These are phyloP conservation scores for Tricholoma sp. DNA, from an alignment of 768 basidiomycete species.

Conservation along the genomic window DNA sequence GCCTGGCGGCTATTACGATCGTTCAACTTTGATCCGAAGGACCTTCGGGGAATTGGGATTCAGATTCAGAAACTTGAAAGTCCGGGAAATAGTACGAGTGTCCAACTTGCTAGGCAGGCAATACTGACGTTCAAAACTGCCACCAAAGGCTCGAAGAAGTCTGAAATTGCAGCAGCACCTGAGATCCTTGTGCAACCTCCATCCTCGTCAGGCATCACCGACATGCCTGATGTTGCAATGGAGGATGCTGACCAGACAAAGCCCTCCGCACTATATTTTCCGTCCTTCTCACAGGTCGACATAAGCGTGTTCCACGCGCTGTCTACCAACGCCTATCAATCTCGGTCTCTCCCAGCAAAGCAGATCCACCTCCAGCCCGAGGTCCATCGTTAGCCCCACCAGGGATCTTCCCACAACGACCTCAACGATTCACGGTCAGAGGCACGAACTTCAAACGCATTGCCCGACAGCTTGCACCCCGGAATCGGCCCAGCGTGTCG, in stretches of 20 bases:
- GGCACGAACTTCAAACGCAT: conserved; percentile 50
- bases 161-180: conserved; percentile 5
- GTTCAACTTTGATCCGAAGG: conserved; percentile 75
- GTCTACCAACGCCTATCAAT: conserved; percentile 55
- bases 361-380: not conserved
- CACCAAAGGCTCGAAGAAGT: conserved; percentile 12
- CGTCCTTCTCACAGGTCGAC: conserved; percentile 76
- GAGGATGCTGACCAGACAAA: conserved; percentile 13
- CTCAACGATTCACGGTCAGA: conserved; percentile 25
- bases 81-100: conserved; percentile 21
- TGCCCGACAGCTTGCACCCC: conserved; percentile 59
- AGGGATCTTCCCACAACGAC: conserved; percentile 27
- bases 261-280: conserved; percentile 29
- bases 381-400: conserved; percentile 15
- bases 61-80: conserved; percentile 87
- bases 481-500: conserved; percentile 34
- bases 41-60: conserved; percentile 89
- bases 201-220: not conserved
- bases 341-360: conserved; percentile 39
- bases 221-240: conserved; percentile 4
- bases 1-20: conserved; percentile 72
- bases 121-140: conserved; percentile 49
- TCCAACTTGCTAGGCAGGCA: conserved; percentile 52
- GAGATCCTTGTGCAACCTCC: conserved; percentile 16
- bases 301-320: conserved; percentile 64